phyloP scores from a whole-genome alignment of 2,329 filamentous ascomycete genomes.

The Aureobasidium namibiae region DNA sequence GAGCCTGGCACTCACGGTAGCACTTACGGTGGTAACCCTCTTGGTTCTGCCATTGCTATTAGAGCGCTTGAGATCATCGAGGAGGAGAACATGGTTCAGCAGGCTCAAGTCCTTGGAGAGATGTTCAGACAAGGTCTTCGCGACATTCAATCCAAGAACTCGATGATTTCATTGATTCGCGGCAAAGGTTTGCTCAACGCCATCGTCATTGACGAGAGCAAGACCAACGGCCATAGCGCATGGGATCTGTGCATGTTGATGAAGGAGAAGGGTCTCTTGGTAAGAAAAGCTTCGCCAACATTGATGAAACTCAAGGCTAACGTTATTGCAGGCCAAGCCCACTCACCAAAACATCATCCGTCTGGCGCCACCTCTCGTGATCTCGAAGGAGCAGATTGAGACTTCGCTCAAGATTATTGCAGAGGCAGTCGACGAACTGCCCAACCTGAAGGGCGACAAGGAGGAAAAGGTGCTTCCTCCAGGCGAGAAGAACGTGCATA shows the following conservation, averaged over 20 bases:
- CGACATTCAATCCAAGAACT: constrained; percentile 57
- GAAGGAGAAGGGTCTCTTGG: constrained; percentile 90
- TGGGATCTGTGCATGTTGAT: constrained; percentile 96
- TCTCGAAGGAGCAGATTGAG: constrained; percentile 77
- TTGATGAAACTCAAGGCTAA: constrained; percentile 52
- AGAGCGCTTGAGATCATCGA: constrained; percentile 88
- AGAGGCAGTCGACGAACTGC: constrained; percentile 73
- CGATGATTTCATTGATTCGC: constrained; percentile 72
- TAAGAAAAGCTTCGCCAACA: constrained; percentile 40
- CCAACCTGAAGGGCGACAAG: constrained; percentile 51
- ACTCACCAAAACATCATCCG: constrained; percentile 98
- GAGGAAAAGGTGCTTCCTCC: constrained; percentile 49
- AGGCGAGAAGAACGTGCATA: constrained; percentile 55
- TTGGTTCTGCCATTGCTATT: constrained; percentile 92
- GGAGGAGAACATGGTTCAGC: constrained; percentile 80
- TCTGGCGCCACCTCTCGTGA: constrained; percentile 91
- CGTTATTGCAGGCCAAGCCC: constrained; percentile 69
- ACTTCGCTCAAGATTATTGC: constrained; percentile 71
- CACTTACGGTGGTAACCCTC: constrained; percentile 95
- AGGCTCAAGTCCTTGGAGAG: constrained; percentile 71
- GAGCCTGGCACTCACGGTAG: constrained; percentile 96
- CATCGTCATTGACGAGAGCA: constrained; percentile 86
- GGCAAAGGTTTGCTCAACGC: constrained; percentile 94
- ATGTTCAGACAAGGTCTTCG: constrained; percentile 72
- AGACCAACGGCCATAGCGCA: constrained; percentile 75